Evolutionary conservation across 331 rosid species (phyloP), one percentile per base, ranked within the genome.

Genomic region (Cydonia oblonga): DNA sequence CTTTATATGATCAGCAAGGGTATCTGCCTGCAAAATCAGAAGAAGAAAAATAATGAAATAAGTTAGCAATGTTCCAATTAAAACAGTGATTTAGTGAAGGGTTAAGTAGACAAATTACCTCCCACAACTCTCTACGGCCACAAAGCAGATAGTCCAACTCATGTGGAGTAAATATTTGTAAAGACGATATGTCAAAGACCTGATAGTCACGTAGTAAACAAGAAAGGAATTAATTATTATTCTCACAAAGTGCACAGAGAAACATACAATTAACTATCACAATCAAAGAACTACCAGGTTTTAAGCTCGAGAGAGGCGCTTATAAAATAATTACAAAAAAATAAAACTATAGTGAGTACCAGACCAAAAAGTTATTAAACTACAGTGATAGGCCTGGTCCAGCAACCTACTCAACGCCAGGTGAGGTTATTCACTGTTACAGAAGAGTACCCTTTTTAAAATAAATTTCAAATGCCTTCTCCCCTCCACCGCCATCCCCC

Each of bases 121-220:
- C 90, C 97, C 99, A 95, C 87, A 95, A 60, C 84, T 95, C 99
- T 84, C 92, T 80, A 29, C 99, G 96, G 24, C 99, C 99, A 13
- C 97, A 95, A 26, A 95, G 97, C 85, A 95, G 85, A 69, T 95
- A 77, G 80, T 95, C 99, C 86, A 95, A 81, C 78, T 95, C 97
- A 71, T 86, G 86, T 16, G 97, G 97, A 53, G 95, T 88, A 61
- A 95, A 95, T 65, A 88, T 87, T 85, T 86, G 99, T 44, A 95
- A 87, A 56, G 99, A 84, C 4, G 84, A 75, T 81, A 91, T 75
- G 62, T 95, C 99, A 84, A 91, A 95, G 54, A 95, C 99, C 99
- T 95, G 84, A 80, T 29, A 5, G 38, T 20, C 42, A 63, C 64
- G 67, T 44, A 54, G 63, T 75, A 76, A 33, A 69, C 65, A 46